Evolutionary conservation across 2,329 filamentous ascomycete genomes (phyloP).

Genomic region (Penicillium brasilianum): DNA sequence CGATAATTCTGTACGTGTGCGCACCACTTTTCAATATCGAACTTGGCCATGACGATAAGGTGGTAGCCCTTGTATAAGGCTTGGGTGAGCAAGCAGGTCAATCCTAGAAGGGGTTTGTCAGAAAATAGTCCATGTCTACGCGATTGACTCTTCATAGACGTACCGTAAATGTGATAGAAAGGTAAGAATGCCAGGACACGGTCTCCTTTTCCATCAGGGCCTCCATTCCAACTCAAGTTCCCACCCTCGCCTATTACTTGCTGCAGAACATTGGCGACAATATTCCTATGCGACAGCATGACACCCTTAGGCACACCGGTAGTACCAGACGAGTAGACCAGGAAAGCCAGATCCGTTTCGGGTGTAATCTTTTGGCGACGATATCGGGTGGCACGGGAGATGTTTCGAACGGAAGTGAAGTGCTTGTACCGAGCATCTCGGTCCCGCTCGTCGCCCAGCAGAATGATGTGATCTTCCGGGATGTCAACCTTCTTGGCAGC

Average conservation of each 20-base stretch:
- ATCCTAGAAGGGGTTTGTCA: slow-evolving; percentile 51
- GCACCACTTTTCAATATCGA: slow-evolving; percentile 82
- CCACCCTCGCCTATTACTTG: slow-evolving; percentile 58
- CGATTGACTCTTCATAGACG: slow-evolving; percentile 29
- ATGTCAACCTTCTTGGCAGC: slow-evolving; percentile 75
- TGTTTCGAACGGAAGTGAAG: slow-evolving; percentile 72
- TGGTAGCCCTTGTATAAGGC: slow-evolving; percentile 68
- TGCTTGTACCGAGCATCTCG: slow-evolving; percentile 66
- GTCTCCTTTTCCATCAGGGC: slow-evolving; percentile 68
- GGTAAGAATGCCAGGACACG: slow-evolving; percentile 79
- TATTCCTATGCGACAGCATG: slow-evolving; percentile 80
- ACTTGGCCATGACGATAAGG: slow-evolving; percentile 75
- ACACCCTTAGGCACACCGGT: slow-evolving; percentile 93
- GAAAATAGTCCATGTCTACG: not conserved
- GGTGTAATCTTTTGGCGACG: slow-evolving; percentile 68
- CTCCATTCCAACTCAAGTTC: slow-evolving; percentile 63
- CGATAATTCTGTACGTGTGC: slow-evolving; percentile 73
- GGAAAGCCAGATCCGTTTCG: slow-evolving; percentile 75
- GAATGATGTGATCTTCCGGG: slow-evolving; percentile 70
- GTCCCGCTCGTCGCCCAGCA: slow-evolving; percentile 70
- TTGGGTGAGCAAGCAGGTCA: slow-evolving; percentile 74
- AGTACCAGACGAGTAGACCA: slow-evolving; percentile 89
- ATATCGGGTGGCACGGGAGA: slow-evolving; percentile 63
- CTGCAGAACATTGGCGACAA: slow-evolving; percentile 74
- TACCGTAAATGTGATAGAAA: slow-evolving; percentile 90